Percentiles rank a stretch among this genome's conserved stretches.
Conservation (phyloP, 768 basidiomycete genomes). For the Cyathus striatus region DNA sequence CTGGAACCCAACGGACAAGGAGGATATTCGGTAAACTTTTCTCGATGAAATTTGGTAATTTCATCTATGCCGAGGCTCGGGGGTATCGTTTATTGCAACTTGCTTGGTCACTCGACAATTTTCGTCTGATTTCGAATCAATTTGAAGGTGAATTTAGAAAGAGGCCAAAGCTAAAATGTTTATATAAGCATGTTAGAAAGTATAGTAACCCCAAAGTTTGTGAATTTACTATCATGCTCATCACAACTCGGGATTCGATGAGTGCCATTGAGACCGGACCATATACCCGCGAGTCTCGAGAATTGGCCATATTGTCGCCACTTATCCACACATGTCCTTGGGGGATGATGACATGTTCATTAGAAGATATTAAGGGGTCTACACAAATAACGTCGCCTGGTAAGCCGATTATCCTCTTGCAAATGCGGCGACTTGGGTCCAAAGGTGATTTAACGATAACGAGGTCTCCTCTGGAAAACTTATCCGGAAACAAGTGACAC, state of each 20-base stretch:
- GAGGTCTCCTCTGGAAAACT: constrained; percentile 70
- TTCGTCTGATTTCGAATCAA: no score
- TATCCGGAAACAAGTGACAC: constrained; percentile 40
- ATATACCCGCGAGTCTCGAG: constrained; percentile 87
- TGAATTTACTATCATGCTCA: no score
- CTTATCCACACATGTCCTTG: constrained; percentile 85
- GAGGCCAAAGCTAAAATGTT: constrained; percentile 43
- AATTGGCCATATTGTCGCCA: constrained; percentile 83
- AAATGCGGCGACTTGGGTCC: constrained; percentile 61
- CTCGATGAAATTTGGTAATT: constrained; percentile 26
- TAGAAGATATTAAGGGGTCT: constrained; percentile 70
- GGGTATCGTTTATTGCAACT: no score
- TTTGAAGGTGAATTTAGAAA: no score
- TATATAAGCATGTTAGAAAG: no score
- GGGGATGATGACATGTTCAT: constrained; percentile 75
- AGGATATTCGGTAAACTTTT: constrained; percentile 93
- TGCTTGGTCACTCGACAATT: no score
- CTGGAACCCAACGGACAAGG: constrained; percentile 91
- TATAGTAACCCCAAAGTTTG: no score
- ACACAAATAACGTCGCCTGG: constrained; percentile 88
- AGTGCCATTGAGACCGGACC: constrained; percentile 86
- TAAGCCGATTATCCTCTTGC: constrained; percentile 87
- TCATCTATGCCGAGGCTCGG: background rate
- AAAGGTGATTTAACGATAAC: constrained; percentile 68
- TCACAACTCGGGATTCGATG: constrained; percentile 64